Conservation (phyloP, 352 stramenopile species). For the Thalassiosira exigua region DNA sequence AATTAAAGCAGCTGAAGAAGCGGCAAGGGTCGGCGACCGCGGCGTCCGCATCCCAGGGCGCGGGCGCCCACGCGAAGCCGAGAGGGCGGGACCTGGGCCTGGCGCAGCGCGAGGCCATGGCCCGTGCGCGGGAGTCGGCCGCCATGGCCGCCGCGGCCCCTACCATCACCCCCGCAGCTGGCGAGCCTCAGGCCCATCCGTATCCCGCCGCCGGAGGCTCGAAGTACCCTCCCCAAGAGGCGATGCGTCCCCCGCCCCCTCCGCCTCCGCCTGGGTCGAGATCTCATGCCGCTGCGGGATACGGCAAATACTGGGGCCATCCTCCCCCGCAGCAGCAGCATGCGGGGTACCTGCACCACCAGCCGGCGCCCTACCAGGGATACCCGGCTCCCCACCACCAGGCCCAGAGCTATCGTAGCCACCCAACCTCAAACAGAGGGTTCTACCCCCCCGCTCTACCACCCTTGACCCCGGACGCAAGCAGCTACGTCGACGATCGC, state of each 20-base stretch:
- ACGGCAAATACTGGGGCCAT: too few relatives aligned
- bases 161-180: not conserved
- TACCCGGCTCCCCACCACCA: not conserved
- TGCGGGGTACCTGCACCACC: constrained; percentile 11
- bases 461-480: constrained; percentile 17
- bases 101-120: not conserved
- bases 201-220: not conserved
- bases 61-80: not conserved
- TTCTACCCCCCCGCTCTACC: constrained; percentile 25
- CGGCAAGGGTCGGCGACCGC: not conserved
- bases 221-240: not conserved
- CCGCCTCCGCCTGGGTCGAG: constrained; percentile 4
- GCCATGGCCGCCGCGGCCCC: too few relatives aligned
- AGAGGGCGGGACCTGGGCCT: not conserved
- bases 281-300: not conserved
- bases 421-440: too few relatives aligned
- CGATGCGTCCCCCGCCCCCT: not conserved
- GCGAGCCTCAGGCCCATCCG: too few relatives aligned
- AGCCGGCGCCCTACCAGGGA: not conserved
- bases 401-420: not conserved
- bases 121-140: too few relatives aligned
- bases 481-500: constrained; percentile 7
- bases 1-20: constrained; percentile 46
- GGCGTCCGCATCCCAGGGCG: not conserved
- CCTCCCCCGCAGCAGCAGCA: constrained; percentile 8